Evolutionary conservation across 2,329 filamentous ascomycete species (phyloP), one percentile per base, ranked within the genome.

Genomic region (Colletotrichum gloeosporioides): DNA sequence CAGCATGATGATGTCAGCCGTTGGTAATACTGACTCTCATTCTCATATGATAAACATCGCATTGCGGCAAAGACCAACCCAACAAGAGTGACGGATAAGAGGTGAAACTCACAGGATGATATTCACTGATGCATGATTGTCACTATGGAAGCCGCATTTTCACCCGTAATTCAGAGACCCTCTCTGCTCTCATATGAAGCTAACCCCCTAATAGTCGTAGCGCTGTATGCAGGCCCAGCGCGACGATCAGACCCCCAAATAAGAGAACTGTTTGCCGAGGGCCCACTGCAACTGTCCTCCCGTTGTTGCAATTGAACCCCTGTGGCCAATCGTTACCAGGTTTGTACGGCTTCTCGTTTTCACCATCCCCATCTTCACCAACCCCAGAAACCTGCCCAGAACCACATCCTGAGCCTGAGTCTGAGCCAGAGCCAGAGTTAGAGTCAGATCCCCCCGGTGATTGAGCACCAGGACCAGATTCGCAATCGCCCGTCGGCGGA

Each of bases 401-500:
- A 15, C n/a, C n/a, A 25, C 44, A 53, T 2, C n/a, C 44, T 53
- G 44, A 22, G 7, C 68, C 9, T 4, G 44, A 22, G 7, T 57
- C 9, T 4, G 68, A 63, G 15, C 57, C 68, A 0, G 68, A 53
- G 15, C 57, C 68, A 1, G n/a, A 63, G n/a, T 15, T 39, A 1
- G 36, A n/a, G 8, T n/a, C 68, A 29, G 32, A 66, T 10, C 16
- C 66, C 3, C 16, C 57, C n/a, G 57, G 62, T 2, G 3, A 18
- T n/a, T 53, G n/a, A 22, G 63, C 63, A 2, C 71, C 71, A 3
- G 71, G 55, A 6, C 57, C 71, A 3, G 22, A 22, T 16, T 55
- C 65, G 36, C 71, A 69, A 25, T 73, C 71, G 4, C 71, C 71
- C 2, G 25, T 57, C 5, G 71, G 75, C 5, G 44, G 75, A 3